A percentile compares a stretch with the other conserved stretches of the same genome.
These are phyloP conservation scores for Pholiota adiposa DNA, from an alignment of 1,284 basidiomycete genomes.

Conservation along the genomic window DNA sequence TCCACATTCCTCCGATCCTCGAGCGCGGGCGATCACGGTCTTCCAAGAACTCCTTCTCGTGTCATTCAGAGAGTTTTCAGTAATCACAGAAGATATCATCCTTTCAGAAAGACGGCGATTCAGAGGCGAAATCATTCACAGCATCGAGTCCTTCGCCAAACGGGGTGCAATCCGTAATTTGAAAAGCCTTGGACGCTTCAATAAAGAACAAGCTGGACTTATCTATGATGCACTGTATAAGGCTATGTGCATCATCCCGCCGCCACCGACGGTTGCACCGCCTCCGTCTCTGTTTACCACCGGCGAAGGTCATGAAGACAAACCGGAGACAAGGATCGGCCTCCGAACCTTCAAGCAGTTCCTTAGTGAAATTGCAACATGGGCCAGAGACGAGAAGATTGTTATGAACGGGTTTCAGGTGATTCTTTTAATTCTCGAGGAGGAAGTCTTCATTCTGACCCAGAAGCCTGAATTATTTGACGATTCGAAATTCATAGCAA, in stretches of 20 bases:
- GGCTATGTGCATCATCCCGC: conserved; percentile 81
- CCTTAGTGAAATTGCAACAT: conserved; percentile 91
- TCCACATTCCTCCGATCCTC: conserved; percentile 86
- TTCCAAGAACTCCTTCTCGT: conserved; percentile 98
- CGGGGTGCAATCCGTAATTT: conserved; percentile 94
- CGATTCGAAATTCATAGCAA: conserved; percentile 54
- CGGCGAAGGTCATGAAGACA: conserved; percentile 67
- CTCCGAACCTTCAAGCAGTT: conserved; percentile 89
- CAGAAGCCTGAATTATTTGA: conserved; percentile 17
- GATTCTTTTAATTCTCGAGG: conserved; percentile 24
- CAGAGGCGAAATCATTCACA: conserved; percentile 90
- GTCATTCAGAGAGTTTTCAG: conserved; percentile 96
- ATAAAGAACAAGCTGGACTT: conserved; percentile 88
- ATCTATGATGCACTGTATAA: conserved; percentile 93
- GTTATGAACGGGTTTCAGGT: conserved; percentile 93
- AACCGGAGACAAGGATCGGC: conserved; percentile 89
- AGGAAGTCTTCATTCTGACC: not conserved
- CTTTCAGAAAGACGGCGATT: conserved; percentile 85
- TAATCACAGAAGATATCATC: conserved; percentile 97
- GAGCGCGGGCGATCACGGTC: conserved; percentile 92
- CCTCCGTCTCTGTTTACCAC: conserved; percentile 56
- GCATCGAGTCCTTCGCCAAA: conserved; percentile 95
- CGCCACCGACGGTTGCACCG: conserved; percentile 52
- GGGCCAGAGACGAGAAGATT: conserved; percentile 95
- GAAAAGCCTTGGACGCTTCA: conserved; percentile 80